Percentiles rank a stretch among this genome's conserved stretches.
Evolutionary conservation across 1,139 yeast species (phyloP).

Genomic region (Debaryomyces psychrophilus): DNA sequence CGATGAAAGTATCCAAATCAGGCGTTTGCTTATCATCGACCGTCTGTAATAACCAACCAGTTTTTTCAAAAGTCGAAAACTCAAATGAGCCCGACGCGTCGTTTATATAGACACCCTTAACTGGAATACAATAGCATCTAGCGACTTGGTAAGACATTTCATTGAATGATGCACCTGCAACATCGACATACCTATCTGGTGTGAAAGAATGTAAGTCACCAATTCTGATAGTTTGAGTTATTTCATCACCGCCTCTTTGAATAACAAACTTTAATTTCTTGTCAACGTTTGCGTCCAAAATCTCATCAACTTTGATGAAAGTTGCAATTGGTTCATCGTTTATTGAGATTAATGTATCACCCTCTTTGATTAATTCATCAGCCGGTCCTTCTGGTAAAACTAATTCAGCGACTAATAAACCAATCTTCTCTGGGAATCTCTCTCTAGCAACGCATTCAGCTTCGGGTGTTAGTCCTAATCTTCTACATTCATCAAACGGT

Average conservation of each 20-base stretch:
- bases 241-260: constrained; percentile 73
- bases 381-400: constrained; percentile 90
- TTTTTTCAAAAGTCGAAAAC: constrained; percentile 58
- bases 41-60: constrained; percentile 74
- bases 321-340: constrained; percentile 68
- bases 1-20: constrained; percentile 71
- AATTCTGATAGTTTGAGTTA: constrained; percentile 54
- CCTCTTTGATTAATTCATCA: constrained; percentile 72
- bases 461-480: constrained; percentile 78
- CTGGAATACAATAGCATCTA: constrained; percentile 80
- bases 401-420: constrained; percentile 81
- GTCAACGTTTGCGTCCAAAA: constrained; percentile 74
- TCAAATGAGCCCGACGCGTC: constrained; percentile 81
- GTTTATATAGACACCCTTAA: constrained; percentile 78
- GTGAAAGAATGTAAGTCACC: constrained; percentile 83
- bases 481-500: constrained; percentile 89
- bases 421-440: constrained; percentile 73
- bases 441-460: constrained; percentile 73
- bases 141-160: constrained; percentile 88
- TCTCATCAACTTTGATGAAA: constrained; percentile 81
- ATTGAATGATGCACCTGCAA: constrained; percentile 86
- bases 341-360: constrained; percentile 79
- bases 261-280: constrained; percentile 57
- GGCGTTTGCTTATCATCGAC: constrained; percentile 77
- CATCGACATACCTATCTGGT: constrained; percentile 78